Percentiles rank a stretch among this genome's conserved stretches.
Evolutionary conservation across 2,329 filamentous ascomycete species (phyloP).

Genomic region (Hypoxylon sp.): DNA sequence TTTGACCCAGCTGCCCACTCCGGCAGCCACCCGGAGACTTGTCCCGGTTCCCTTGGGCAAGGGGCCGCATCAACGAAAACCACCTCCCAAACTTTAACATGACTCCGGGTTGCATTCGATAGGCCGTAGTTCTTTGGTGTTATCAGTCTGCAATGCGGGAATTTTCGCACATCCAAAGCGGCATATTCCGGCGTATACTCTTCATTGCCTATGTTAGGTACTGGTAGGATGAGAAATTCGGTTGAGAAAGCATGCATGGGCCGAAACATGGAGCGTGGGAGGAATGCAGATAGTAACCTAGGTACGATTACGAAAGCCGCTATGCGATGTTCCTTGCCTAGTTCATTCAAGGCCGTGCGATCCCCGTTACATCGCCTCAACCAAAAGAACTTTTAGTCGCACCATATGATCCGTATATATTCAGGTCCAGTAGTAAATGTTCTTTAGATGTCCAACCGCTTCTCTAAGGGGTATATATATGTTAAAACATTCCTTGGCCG

Average conservation of each 20-base stretch:
- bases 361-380: conserved; percentile 15
- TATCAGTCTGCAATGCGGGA: too few relatives aligned
- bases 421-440: conserved; percentile 7
- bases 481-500: conserved; percentile 59
- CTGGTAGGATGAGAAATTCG: too few relatives aligned
- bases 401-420: conserved; percentile 18
- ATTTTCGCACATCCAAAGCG: too few relatives aligned
- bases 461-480: conserved; percentile 29
- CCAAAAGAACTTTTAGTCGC: conserved; percentile 14
- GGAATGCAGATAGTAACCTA: too few relatives aligned
- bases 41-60: conserved; percentile 4
- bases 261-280: too few relatives aligned
- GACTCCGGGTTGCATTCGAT: conserved; percentile 23
- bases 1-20: conserved; percentile 11
- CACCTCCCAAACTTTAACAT: conserved; percentile 30
- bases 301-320: too few relatives aligned
- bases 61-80: conserved; percentile 28
- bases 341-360: too few relatives aligned
- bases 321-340: not conserved
- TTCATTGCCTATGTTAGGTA: too few relatives aligned
- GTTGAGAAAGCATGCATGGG: too few relatives aligned
- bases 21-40: conserved; percentile 26
- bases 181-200: too few relatives aligned
- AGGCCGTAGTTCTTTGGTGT: too few relatives aligned
- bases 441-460: conserved; percentile 4